Evolutionary conservation across 2,329 filamentous ascomycete genomes (phyloP).

Genomic region (Epichloe scottii): DNA sequence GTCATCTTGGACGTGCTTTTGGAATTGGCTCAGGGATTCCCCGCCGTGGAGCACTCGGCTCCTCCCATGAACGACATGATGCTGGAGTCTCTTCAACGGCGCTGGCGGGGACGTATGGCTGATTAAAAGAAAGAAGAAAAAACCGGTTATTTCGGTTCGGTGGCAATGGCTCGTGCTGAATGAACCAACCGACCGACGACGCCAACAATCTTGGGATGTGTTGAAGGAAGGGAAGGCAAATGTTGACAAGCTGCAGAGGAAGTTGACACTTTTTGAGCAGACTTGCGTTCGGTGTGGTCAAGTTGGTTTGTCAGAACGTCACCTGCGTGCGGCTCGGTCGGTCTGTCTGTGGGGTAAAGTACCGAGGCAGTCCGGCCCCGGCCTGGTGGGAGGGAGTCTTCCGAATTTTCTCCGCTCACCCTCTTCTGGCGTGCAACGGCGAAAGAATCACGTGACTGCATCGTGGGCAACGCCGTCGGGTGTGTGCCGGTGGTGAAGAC

Average conservation of each 20-base stretch:
- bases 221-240: background rate
- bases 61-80: conserved; percentile 91
- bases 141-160: background rate
- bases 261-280: background rate
- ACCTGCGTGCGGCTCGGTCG: conserved; percentile 8
- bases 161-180: background rate
- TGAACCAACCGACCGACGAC: background rate
- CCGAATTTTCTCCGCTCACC: too few species aligned
- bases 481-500: background rate
- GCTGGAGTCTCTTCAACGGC: background rate
- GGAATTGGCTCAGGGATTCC: conserved; percentile 96
- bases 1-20: conserved; percentile 94
- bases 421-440: too few species aligned
- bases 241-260: background rate
- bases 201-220: background rate
- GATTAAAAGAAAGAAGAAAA: background rate
- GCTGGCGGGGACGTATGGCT: background rate
- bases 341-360: conserved; percentile 10
- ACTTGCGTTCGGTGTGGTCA: background rate
- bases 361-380: conserved; percentile 11
- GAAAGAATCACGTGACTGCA: conserved; percentile 23
- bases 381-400: background rate
- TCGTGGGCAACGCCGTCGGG: conserved; percentile 9
- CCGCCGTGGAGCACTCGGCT: conserved; percentile 90
- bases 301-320: conserved; percentile 8